These are phyloP conservation scores for Quercus robur DNA, from an alignment of 306 rosid species.

Conservation along the genomic window DNA sequence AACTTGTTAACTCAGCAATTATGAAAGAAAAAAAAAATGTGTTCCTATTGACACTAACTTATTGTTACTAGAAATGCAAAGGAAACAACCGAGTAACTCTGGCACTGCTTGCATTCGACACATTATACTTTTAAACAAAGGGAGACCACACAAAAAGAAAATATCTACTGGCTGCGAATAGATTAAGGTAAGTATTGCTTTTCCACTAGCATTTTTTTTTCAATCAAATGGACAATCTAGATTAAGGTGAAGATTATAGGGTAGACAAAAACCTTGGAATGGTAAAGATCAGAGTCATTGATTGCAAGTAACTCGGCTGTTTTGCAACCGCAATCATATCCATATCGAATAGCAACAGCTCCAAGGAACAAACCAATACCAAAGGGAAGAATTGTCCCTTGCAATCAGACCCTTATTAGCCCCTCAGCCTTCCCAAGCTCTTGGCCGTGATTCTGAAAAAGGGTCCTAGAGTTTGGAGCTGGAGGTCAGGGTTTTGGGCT, in stretches of 20 bases:
- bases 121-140: background rate
- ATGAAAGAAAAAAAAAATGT: no score
- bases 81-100: no score
- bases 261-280: slow-evolving; percentile 58
- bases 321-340: slow-evolving; percentile 65
- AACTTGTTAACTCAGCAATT: no score
- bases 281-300: slow-evolving; percentile 78
- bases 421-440: slow-evolving; percentile 85
- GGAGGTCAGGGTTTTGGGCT: slow-evolving; percentile 60
- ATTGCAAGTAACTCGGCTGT: slow-evolving; percentile 78
- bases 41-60: no score
- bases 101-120: no score
- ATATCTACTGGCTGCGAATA: no score
- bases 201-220: background rate
- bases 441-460: slow-evolving; percentile 83
- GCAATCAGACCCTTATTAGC: slow-evolving; percentile 54
- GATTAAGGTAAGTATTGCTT: background rate
- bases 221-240: background rate
- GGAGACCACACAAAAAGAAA: background rate
- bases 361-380: slow-evolving; percentile 91
- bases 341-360: slow-evolving; percentile 75
- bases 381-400: slow-evolving; percentile 70
- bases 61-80: no score
- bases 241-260: slow-evolving; percentile 9
- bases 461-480: slow-evolving; percentile 79